A percentile compares a stretch with the other conserved stretches of the same genome.
phyloP scores from a whole-genome alignment of 345 rosid genomes.

The Microcos paniculata region DNA sequence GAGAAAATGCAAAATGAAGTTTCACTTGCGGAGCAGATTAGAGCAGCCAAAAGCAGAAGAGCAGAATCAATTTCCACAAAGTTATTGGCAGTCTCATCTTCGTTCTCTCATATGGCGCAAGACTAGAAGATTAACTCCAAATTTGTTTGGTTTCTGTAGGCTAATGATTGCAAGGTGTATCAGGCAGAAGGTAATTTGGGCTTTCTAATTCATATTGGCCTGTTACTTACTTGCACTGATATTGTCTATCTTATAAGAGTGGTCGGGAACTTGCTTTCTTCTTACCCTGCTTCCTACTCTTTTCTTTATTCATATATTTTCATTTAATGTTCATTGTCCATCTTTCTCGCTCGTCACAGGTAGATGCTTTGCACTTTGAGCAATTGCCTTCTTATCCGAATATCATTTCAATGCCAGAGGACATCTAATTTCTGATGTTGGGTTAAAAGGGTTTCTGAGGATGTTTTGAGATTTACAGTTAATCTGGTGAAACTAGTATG shows the following conservation, averaged over 20 bases:
- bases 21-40: constrained; percentile 87
- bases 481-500: background rate
- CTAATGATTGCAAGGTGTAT: background rate
- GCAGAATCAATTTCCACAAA: constrained; percentile 23
- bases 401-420: background rate
- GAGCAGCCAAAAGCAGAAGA: constrained; percentile 61
- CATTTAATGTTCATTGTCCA: background rate
- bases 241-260: background rate
- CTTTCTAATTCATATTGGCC: background rate
- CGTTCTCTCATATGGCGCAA: constrained; percentile 10
- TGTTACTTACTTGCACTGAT: background rate
- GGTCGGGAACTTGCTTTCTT: background rate
- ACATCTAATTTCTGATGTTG: background rate
- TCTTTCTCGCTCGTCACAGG: background rate
- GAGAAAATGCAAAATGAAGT: constrained; percentile 49
- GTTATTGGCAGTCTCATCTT: constrained; percentile 24
- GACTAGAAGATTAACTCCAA: constrained; percentile 5
- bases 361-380: background rate
- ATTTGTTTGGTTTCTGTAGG: background rate
- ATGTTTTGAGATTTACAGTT: background rate
- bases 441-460: background rate
- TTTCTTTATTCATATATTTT: background rate
- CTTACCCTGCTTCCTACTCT: background rate
- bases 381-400: background rate
- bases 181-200: background rate